Percentiles rank a stretch among this genome's conserved stretches.
Conservation (phyloP, 768 basidiomycete species). For the Kwoniella sp. region DNA sequence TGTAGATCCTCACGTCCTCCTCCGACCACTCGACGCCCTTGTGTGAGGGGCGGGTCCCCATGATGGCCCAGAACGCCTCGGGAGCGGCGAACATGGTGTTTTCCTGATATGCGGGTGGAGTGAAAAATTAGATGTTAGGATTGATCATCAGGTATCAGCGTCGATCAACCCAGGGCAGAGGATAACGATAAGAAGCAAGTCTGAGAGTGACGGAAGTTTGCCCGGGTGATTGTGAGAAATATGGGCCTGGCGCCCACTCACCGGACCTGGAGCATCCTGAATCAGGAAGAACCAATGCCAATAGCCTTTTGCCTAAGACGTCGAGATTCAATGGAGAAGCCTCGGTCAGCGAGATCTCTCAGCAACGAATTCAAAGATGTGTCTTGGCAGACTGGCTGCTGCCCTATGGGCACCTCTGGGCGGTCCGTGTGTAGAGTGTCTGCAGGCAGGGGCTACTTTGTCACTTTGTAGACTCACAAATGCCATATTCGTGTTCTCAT, state of each 20-base stretch:
- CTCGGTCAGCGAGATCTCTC: too few relatives aligned
- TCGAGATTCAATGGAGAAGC: background rate
- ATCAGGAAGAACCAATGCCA: slow-evolving; percentile 54
- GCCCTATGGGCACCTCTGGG: too few relatives aligned
- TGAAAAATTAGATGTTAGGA: background rate
- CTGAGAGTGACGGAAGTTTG: too few relatives aligned
- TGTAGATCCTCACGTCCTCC: slow-evolving; percentile 34
- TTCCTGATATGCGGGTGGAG: slow-evolving; percentile 39
- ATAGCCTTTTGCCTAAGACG: slow-evolving; percentile 37
- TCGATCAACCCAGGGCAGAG: background rate
- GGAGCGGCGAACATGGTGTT: slow-evolving; percentile 35
- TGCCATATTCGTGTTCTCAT: slow-evolving; percentile 36
- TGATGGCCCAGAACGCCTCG: slow-evolving; percentile 31
- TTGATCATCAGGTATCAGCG: background rate
- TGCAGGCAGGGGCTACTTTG: background rate
- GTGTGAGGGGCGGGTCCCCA: slow-evolving; percentile 18
- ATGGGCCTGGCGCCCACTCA: slow-evolving; percentile 12
- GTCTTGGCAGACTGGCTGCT: too few relatives aligned
- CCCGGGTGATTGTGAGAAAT: too few relatives aligned
- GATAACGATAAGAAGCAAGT: too few relatives aligned
- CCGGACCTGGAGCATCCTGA: slow-evolving; percentile 37
- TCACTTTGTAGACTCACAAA: slow-evolving; percentile 28
- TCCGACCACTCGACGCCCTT: slow-evolving; percentile 32
- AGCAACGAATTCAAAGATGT: too few relatives aligned
- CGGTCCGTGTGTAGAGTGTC: too few relatives aligned